These are phyloP conservation scores for Aspergillus sp. DNA, from an alignment of 2,329 filamentous ascomycete genomes.

Conservation along the genomic window DNA sequence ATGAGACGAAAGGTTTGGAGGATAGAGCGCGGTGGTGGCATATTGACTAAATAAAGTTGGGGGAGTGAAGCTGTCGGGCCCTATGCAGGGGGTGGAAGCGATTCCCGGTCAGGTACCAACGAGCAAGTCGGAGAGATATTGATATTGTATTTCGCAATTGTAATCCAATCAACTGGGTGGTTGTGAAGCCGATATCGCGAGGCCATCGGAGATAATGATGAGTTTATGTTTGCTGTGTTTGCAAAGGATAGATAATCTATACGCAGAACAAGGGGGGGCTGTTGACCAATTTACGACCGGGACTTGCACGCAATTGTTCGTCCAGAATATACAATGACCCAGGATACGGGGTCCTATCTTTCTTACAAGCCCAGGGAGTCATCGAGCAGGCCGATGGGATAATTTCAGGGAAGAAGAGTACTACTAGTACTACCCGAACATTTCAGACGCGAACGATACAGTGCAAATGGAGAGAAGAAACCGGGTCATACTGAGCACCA, in stretches of 20 bases:
- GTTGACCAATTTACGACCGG: not conserved
- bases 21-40: not conserved
- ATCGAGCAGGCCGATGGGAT: not conserved
- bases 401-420: too few species aligned
- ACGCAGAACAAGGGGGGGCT: not conserved
- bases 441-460: not conserved
- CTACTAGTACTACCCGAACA: not conserved
- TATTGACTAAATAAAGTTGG: not conserved
- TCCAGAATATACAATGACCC: not conserved
- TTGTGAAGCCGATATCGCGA: not conserved
- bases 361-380: not conserved
- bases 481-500: not conserved
- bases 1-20: conserved; percentile 11
- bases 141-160: not conserved
- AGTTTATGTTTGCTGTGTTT: conserved; percentile 19
- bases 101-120: not conserved
- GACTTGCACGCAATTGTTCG: not conserved
- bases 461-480: not conserved
- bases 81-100: too few species aligned
- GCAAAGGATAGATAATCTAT: conserved; percentile 7
- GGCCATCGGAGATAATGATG: not conserved
- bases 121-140: not conserved
- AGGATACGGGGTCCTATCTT: too few species aligned
- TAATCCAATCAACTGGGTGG: not conserved
- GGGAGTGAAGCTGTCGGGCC: too few species aligned